Evolutionary conservation across 805 yeast species (phyloP).

Genomic region (Schizosaccharomyces lindneri): DNA sequence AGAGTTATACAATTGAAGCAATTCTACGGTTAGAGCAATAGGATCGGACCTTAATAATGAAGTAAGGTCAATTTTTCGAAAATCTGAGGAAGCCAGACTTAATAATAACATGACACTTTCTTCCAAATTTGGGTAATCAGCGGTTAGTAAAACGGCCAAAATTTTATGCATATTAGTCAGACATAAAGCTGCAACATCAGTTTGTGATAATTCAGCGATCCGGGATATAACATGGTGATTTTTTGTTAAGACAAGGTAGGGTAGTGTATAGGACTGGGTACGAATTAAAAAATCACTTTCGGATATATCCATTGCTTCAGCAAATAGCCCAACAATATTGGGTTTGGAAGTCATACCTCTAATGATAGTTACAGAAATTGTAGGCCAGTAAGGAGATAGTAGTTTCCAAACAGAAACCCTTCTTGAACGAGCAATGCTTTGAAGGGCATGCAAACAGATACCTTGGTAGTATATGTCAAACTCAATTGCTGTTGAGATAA

Average conservation of each 20-base stretch:
- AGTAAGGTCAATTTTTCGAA: constrained; percentile 14
- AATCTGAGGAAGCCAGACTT: constrained; percentile 27
- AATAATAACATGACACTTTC: constrained; percentile 27
- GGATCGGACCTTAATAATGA: constrained; percentile 12
- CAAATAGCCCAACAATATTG: constrained; percentile 30
- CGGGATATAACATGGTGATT: constrained; percentile 35
- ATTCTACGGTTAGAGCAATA: constrained; percentile 11
- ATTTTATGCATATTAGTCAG: constrained; percentile 26
- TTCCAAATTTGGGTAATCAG: constrained; percentile 25
- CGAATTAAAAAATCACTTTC: constrained; percentile 36
- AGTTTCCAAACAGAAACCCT: constrained; percentile 52
- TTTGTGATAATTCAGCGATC: constrained; percentile 30
- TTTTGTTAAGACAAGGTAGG: constrained; percentile 44
- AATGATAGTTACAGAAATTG: constrained; percentile 38
- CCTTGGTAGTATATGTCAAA: constrained; percentile 39
- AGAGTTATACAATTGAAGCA: constrained; percentile 19
- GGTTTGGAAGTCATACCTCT: constrained; percentile 26
- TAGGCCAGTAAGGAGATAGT: constrained; percentile 54
- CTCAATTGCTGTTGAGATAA: constrained; percentile 44
- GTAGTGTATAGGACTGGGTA: constrained; percentile 51
- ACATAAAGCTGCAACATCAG: constrained; percentile 24
- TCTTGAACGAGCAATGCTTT: constrained; percentile 22
- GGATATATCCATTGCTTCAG: constrained; percentile 41
- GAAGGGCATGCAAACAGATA: constrained; percentile 21
- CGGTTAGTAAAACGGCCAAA: constrained; percentile 32